Evolutionary conservation across 805 yeast genomes (phyloP).

Genomic region (Candida ficus): DNA sequence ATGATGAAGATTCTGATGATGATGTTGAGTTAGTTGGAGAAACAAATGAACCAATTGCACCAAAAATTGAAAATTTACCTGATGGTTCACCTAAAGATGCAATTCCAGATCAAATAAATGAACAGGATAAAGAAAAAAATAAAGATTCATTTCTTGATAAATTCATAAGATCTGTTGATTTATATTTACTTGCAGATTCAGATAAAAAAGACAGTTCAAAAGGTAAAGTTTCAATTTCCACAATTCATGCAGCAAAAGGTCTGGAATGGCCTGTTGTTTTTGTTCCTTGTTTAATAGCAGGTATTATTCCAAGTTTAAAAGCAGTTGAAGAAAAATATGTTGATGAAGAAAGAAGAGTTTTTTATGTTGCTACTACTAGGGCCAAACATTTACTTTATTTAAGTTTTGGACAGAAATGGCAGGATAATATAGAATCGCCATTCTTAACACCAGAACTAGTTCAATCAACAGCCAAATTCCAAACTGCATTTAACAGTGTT

Average conservation of each 20-base stretch:
- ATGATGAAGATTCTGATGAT: slow-evolving; percentile 1
- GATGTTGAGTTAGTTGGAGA: background rate
- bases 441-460: slow-evolving; percentile 14
- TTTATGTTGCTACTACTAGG: slow-evolving; percentile 86
- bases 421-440: slow-evolving; percentile 3
- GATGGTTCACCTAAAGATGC: background rate
- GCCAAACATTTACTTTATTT: slow-evolving; percentile 58
- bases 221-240: slow-evolving; percentile 53
- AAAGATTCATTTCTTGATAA: slow-evolving; percentile 24
- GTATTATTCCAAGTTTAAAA: slow-evolving; percentile 53
- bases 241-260: slow-evolving; percentile 92
- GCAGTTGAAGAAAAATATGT: slow-evolving; percentile 15
- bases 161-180: slow-evolving; percentile 32
- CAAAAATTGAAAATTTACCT: too few species aligned
- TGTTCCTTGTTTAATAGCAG: slow-evolving; percentile 66
- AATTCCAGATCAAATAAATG: too few species aligned
- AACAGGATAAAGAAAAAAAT: background rate
- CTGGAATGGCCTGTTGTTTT: slow-evolving; percentile 94
- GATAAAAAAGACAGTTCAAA: slow-evolving; percentile 19
- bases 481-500: background rate
- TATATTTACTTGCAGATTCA: slow-evolving; percentile 26
- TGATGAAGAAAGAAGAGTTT: slow-evolving; percentile 73
- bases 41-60: too few species aligned
- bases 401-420: slow-evolving; percentile 13
- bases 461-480: background rate